Base-by-base conservation (phyloP, 2,329 filamentous ascomycete genomes). In the Epichloe gansuensis region DNA sequence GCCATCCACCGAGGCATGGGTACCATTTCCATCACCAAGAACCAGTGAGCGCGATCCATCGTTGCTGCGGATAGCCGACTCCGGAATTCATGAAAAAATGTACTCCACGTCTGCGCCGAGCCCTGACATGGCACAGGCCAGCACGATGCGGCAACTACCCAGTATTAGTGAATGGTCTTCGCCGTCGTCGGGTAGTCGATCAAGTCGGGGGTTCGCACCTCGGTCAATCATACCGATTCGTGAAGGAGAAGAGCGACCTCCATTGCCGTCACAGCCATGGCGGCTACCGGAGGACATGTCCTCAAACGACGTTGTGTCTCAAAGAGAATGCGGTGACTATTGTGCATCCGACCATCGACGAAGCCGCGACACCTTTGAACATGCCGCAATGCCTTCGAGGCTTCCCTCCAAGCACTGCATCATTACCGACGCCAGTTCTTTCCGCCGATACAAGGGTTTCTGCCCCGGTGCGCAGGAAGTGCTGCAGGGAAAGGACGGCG, bases 401-500 rank as follows among this genome's bases (percentile, higher is more conserved):
- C n/a, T 36, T 7, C 48, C 41, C 7, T 36, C 44, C 3, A 49
- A 49, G 8, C 69, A 73, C 41, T 73, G 70, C 56, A 68, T 58
- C 5, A 75, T 80, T 34, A 69, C 62, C 11, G 56, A 59, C 2
- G 55, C 64, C 9, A 76, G 75, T 55, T 79, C 77, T 0, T 79
- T 78, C 54, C 72, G 74, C 46, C 63, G 72, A 11, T 65, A 74
- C 39, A 77, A 75, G 51, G 76, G 76, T 1, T 78, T 80, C 56
- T 81, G 77, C 44, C 69, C 72, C 17, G 77, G 77, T 1, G 76
- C 77, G 7, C 72, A 71, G 47, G 74, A 76, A 12, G 69, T 74
- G 1, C 62, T 73, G 34, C 65, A 66, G 41, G 77, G 77, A 1
- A 71, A 70, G 2, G 60, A 70, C 2, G 76, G 76, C 5, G 68